A percentile compares a stretch with the other conserved stretches of the same genome.
phyloP scores from a whole-genome alignment of 179 eudicot genomes.

The Pouteria campechiana region DNA sequence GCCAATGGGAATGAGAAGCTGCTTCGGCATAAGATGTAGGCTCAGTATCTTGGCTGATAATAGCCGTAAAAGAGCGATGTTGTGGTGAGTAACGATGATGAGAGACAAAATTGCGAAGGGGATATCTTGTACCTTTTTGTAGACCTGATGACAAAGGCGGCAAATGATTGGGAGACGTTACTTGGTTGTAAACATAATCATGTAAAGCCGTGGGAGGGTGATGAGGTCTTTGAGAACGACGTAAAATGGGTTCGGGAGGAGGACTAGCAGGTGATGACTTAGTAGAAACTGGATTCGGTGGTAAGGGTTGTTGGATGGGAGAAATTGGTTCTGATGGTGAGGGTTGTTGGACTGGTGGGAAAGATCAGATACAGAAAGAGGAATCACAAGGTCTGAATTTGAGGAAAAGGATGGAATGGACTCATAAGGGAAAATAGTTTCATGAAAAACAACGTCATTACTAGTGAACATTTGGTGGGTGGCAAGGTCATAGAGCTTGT shows the following conservation, averaged over 20 bases:
- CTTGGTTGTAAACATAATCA: slow-evolving; percentile 3
- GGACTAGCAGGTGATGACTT: not conserved
- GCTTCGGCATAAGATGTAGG: slow-evolving; percentile 2
- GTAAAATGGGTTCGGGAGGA: not conserved
- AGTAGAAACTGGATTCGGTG: no score
- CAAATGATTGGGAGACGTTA: not conserved
- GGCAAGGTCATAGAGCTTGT: not conserved
- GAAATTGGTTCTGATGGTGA: not conserved
- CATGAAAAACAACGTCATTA: not conserved
- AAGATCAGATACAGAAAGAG: not conserved
- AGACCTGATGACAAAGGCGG: not conserved
- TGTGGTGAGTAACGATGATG: not conserved
- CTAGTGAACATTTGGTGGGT: not conserved
- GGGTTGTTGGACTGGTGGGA: not conserved
- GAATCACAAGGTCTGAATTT: not conserved
- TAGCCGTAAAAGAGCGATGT: not conserved
- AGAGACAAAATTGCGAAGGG: not conserved
- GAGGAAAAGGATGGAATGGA: not conserved
- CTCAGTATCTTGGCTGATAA: not conserved
- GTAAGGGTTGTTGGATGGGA: not conserved
- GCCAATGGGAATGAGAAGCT: not conserved
- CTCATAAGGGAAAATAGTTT: not conserved
- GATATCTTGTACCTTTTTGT: not conserved
- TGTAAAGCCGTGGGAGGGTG: not conserved
- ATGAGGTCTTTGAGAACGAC: not conserved